Percentiles rank a stretch among this genome's conserved stretches.
Evolutionary conservation across 257 asterid genomes (phyloP).

Genomic region (Przewalskia tangutica): DNA sequence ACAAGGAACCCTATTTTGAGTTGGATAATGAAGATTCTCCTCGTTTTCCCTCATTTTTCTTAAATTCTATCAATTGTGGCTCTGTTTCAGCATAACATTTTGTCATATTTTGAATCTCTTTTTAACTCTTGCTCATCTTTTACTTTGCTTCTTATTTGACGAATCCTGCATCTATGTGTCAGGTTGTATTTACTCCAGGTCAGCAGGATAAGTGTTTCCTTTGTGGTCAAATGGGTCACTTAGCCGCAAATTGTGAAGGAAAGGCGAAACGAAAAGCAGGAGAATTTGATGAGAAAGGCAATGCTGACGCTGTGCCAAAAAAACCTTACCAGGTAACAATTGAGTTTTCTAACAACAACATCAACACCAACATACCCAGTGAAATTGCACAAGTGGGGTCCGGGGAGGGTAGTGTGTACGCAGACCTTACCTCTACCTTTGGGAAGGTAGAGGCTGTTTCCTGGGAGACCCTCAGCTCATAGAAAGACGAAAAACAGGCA

Average conservation of each 20-base stretch:
- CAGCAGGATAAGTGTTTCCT: conserved; percentile 94
- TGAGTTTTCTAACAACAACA: background rate
- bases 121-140: background rate
- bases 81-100: background rate
- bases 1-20: background rate
- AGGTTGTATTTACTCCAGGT: conserved; percentile 93
- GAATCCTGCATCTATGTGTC: background rate
- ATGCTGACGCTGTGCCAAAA: conserved; percentile 59
- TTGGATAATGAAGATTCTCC: background rate
- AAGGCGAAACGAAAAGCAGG: conserved; percentile 95
- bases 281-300: conserved; percentile 93
- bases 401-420: no score
- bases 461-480: no score
- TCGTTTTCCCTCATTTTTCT: background rate
- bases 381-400: no score
- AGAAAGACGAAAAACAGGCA: no score
- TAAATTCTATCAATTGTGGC: background rate
- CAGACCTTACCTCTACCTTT: no score
- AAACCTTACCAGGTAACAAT: conserved; percentile 78
- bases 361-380: no score
- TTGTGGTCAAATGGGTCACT: conserved; percentile 97
- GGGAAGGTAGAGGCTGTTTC: no score
- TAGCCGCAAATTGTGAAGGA: conserved; percentile 87
- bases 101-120: background rate
- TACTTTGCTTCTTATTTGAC: background rate